A percentile compares a stretch with the other conserved stretches of the same genome.
Conservation (phyloP, 495 filamentous ascomycete species). For the Achaetomiella virescens region DNA sequence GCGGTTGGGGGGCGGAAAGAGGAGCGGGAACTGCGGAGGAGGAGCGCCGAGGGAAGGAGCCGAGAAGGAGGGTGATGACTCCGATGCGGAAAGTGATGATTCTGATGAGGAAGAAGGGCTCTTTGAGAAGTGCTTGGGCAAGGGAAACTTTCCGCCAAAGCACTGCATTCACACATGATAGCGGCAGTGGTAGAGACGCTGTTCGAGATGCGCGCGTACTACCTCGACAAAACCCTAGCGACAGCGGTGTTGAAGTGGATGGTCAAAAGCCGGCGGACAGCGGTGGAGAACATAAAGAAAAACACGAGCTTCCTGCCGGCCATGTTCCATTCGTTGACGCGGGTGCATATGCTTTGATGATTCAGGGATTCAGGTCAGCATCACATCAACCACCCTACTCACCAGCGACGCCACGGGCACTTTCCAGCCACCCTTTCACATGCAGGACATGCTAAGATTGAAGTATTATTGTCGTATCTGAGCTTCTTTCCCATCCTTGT, state of each 20-base stretch:
- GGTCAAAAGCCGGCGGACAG: slow-evolving; percentile 28
- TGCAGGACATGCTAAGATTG: too few species aligned
- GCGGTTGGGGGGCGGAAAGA: neutral
- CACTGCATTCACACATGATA: slow-evolving; percentile 18
- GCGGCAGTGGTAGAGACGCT: slow-evolving; percentile 27
- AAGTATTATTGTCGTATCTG: too few species aligned
- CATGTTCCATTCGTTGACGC: slow-evolving; percentile 7
- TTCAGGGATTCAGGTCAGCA: too few species aligned
- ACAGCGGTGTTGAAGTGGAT: slow-evolving; percentile 32
- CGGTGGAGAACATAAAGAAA: slow-evolving; percentile 33
- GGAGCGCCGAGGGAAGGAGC: slow-evolving; percentile 7
- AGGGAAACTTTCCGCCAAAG: slow-evolving; percentile 19
- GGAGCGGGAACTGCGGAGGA: neutral
- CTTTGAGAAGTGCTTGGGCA: slow-evolving; percentile 22
- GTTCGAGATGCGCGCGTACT: slow-evolving; percentile 27
- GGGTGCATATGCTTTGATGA: slow-evolving; percentile 15
- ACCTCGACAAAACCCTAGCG: slow-evolving; percentile 29
- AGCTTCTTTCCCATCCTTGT: too few species aligned
- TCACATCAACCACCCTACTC: too few species aligned
- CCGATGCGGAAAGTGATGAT: slow-evolving; percentile 16
- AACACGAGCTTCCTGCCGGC: slow-evolving; percentile 35
- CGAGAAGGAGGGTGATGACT: neutral
- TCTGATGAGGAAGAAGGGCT: slow-evolving; percentile 22
- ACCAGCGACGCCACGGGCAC: too few species aligned
- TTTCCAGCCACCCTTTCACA: too few species aligned